Base-by-base conservation (phyloP, 1,284 basidiomycete species). In the Vanrija pseudolonga region DNA sequence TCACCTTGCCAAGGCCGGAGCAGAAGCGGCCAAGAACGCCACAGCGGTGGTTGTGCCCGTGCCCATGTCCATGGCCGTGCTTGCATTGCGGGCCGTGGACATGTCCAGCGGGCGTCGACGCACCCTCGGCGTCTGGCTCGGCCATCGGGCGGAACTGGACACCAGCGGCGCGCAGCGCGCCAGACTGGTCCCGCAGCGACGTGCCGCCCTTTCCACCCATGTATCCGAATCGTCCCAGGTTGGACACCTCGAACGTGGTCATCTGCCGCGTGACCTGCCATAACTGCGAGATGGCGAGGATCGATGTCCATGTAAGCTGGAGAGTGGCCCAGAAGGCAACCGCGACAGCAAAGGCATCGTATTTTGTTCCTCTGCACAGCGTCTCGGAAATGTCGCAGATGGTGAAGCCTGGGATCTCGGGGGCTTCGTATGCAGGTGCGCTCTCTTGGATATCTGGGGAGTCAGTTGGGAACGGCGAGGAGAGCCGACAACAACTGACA, bases 241-340 rank as follows among this genome's bases (percentile, higher is more conserved):
- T 98, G 55, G 86, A 88, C 6, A 98, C 90, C 71, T 99, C 95
- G 53, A 96, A 83, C 0, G 95, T 97, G 1, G 95, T 99, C 84
- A 98, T 90, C 71, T 98, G 95, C 18, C 88, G 83, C 9, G 86
- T 83, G 50, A 98, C 84, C 76, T 98, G 95, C 88, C 90, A 96
- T 39, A 87, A 79, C 67, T 98, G 96, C 6, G 86, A 86, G 37
- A 81, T 81, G 47, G 95, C 84, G 44, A 99, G 85, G 51, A 98
- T 82, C 41, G 84, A 76, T 0, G 95, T 98, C 95, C 96, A 99
- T 0, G 85, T 84, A 26, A 98, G 84, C 72, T 98, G 95, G 9
- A 98, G 81, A 0, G 87, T 88, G 0, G 90, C 81, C 95, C 96
- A 98, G 19, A 81, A 59, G 0, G 86, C 80, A 45, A 92, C 85